These are phyloP conservation scores for Backusella tarrabulga DNA, from an alignment of 192 early-diverging fungal species.

Conservation along the genomic window DNA sequence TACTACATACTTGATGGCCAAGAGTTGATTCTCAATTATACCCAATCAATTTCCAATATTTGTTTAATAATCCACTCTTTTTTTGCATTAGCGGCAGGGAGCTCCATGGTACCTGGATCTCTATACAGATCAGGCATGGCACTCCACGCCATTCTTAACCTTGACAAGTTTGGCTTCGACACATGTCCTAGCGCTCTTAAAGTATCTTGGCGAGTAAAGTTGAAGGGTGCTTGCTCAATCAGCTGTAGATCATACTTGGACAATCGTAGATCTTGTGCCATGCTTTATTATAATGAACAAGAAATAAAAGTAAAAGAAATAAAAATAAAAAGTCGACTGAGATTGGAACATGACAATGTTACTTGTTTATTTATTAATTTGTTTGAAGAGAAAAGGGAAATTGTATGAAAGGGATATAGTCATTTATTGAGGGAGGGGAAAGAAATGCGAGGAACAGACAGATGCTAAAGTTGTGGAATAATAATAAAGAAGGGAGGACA, in stretches of 20 bases:
- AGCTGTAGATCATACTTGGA: not conserved
- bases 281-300: not conserved
- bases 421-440: not conserved
- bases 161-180: not conserved
- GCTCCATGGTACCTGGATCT: too few relatives aligned
- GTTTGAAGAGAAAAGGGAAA: not conserved
- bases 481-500: not conserved
- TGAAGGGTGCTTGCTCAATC: not conserved
- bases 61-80: too few relatives aligned
- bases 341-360: too few relatives aligned
- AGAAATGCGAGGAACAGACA: slow-evolving; percentile 3
- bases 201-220: not conserved
- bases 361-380: not conserved
- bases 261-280: not conserved
- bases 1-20: not conserved
- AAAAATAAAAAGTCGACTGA: not conserved
- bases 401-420: not conserved
- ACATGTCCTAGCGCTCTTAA: not conserved
- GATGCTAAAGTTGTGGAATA: not conserved
- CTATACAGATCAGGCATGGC: not conserved
- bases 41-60: too few relatives aligned
- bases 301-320: too few relatives aligned
- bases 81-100: too few relatives aligned
- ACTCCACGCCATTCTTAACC: not conserved
- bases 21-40: too few relatives aligned